Evolutionary conservation across 1,284 basidiomycete species (phyloP).

Genomic region (Rhodotorula sp.): DNA sequence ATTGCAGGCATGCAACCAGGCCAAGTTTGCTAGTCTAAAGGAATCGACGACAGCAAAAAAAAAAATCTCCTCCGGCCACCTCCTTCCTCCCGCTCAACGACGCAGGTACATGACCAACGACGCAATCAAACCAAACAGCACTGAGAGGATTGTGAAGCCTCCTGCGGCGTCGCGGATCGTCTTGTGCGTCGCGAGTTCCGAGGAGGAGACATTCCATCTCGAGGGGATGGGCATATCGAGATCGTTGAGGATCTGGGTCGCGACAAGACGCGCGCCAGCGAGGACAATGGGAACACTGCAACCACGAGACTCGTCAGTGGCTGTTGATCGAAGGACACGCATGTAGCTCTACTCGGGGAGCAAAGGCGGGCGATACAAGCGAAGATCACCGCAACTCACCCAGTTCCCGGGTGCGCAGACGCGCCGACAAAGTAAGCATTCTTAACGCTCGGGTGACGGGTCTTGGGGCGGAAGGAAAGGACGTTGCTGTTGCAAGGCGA

Average conservation of each 20-base stretch:
- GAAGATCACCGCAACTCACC: conserved; percentile 13
- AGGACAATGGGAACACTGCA: conserved; percentile 40
- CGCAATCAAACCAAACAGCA: conserved; percentile 11
- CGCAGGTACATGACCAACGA: too few species aligned
- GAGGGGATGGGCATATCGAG: conserved; percentile 13
- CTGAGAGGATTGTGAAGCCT: conserved; percentile 13
- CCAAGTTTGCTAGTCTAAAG: too few species aligned
- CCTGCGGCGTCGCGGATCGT: conserved; percentile 23
- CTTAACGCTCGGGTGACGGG: conserved; percentile 43
- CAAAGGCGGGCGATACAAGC: not conserved
- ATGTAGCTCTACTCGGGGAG: too few species aligned
- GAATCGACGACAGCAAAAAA: too few species aligned
- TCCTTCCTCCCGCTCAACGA: too few species aligned
- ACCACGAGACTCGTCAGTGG: too few species aligned
- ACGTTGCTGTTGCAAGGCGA: conserved; percentile 35
- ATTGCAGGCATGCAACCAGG: too few species aligned
- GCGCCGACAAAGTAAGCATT: conserved; percentile 52
- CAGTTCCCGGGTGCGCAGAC: conserved; percentile 50
- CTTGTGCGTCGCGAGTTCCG: conserved; percentile 25
- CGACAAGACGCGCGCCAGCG: conserved; percentile 40
- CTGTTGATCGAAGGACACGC: not conserved
- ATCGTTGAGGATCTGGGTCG: conserved; percentile 45
- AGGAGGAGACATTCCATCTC: conserved; percentile 21
- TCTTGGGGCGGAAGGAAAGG: conserved; percentile 46
- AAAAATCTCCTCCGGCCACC: too few species aligned